Base-by-base conservation (phyloP, 768 basidiomycete genomes). In the Boletus bicolor region DNA sequence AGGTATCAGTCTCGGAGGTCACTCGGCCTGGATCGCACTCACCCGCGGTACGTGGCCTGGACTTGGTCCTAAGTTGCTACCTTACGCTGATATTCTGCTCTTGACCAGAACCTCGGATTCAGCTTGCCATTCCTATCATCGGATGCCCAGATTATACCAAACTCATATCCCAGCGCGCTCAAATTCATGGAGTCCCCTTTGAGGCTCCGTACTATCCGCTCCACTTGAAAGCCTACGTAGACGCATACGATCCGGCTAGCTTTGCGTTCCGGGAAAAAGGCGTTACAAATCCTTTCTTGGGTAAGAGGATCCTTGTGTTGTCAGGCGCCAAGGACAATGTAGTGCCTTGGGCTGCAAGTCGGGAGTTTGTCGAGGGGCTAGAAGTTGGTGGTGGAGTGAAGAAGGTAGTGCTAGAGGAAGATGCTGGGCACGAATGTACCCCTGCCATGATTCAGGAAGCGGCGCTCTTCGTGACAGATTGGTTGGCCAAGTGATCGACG, bases 1-100 rank as follows among this genome's bases (percentile, higher is more conserved):
- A 0, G 93, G 93, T 0, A 77, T 87, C 61, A 90, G 87, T 57
- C 81, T 97, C 0, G 93, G 93, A 1, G 93, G 92, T 0, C 92
- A 97, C 67, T 79, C 90, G 0, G 78, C 89, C 0, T 95, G 93
- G 92, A 77, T 88, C 32, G 74, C 78, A 2, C 78, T 91, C 36
- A 65, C 79, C 21, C 73, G 75, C 59, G 79, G 80, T 75, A 66
- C 15, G 67, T 47, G 10, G 15, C 26, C 37, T 5, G 19, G 24
- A 41, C n/a, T 17, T 17, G 28, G 24, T 42, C 21, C 12, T 28
- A 19, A 32, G 7, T 15, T 51, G 10, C 15, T 36, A 26, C 5
- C 41, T 45, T 21, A 47, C 5, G 14, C 46, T n/a, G 28, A 44
- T 21, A 19, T 36, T 2, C 11, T 14, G 8, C 34, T 21, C 39